These are phyloP conservation scores for Vigna nakashimae DNA, from an alignment of 306 rosid species.

Conservation along the genomic window DNA sequence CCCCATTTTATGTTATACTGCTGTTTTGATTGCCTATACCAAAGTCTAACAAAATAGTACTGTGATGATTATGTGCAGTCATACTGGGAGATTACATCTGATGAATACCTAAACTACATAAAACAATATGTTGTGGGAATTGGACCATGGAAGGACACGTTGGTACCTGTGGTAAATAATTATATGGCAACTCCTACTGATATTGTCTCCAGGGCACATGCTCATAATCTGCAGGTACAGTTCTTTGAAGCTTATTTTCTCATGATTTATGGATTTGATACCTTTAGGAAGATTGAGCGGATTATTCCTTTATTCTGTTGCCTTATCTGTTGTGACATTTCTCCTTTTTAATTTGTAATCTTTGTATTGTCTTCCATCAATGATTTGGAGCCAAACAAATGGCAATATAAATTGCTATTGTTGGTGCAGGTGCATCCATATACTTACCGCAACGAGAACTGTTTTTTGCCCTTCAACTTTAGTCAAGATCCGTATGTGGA, in stretches of 20 bases:
- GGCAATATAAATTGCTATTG: constrained; percentile 18
- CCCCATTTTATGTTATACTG: constrained; percentile 9
- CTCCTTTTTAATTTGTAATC: background rate
- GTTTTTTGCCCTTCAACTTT: constrained; percentile 64
- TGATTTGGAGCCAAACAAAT: constrained; percentile 32
- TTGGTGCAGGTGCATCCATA: constrained; percentile 88
- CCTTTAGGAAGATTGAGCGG: background rate
- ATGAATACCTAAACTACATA: constrained; percentile 70
- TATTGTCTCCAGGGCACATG: constrained; percentile 84
- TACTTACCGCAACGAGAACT: constrained; percentile 77
- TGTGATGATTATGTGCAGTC: constrained; percentile 64
- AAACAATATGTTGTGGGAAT: constrained; percentile 81
- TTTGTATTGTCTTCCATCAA: constrained; percentile 3
- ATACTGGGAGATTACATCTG: constrained; percentile 91
- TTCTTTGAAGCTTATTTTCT: constrained; percentile 32
- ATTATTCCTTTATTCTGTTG: constrained; percentile 19
- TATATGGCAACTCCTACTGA: constrained; percentile 65
- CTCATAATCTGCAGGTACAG: constrained; percentile 81
- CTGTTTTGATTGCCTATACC: constrained; percentile 14
- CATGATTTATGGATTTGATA: background rate
- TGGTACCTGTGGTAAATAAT: constrained; percentile 67
- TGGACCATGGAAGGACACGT: constrained; percentile 94
- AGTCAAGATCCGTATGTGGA: constrained; percentile 80
- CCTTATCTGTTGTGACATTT: constrained; percentile 19
- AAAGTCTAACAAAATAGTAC: constrained; percentile 31